Evolutionary conservation across 2,329 filamentous ascomycete genomes (phyloP).

Genomic region (Alternaria burnsii): DNA sequence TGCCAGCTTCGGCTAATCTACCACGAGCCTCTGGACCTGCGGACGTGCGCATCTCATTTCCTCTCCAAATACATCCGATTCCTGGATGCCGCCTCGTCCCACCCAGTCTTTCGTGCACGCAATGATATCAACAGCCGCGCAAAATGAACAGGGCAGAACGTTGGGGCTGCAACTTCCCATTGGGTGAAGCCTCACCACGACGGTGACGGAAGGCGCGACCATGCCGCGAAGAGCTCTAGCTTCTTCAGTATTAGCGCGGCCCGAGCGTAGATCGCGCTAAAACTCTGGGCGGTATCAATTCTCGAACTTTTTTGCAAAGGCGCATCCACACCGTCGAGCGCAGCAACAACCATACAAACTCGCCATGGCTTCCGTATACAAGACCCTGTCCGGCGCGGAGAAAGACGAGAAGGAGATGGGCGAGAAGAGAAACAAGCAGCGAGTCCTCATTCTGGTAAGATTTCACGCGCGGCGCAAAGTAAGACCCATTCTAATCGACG

Average conservation of each 20-base stretch:
- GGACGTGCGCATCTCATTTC: constrained; percentile 6
- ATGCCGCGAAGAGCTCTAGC: constrained; percentile 12
- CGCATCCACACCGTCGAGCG: constrained; percentile 20
- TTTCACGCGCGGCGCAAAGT: constrained; percentile 4
- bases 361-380: constrained; percentile 66
- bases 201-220: constrained; percentile 36
- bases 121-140: constrained; percentile 14
- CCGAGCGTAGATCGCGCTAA: constrained; percentile 29
- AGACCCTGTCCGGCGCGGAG: constrained; percentile 58
- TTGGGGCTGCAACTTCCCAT: constrained; percentile 23
- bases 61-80: background rate
- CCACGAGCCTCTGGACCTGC: constrained; percentile 12
- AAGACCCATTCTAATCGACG: constrained; percentile 25
- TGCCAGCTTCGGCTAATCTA: constrained; percentile 26
- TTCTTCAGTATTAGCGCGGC: constrained; percentile 15
- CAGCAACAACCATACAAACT: constrained; percentile 21
- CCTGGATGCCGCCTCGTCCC: background rate
- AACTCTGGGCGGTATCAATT: constrained; percentile 37
- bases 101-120: constrained; percentile 1
- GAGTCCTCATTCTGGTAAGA: constrained; percentile 78
- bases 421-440: constrained; percentile 56
- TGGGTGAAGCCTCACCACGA: constrained; percentile 27
- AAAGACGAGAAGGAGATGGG: constrained; percentile 47
- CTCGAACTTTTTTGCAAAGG: constrained; percentile 32
- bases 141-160: constrained; percentile 19